Conservation (phyloP, 1,284 basidiomycete genomes). For the Ceratobasidium papillatum region DNA sequence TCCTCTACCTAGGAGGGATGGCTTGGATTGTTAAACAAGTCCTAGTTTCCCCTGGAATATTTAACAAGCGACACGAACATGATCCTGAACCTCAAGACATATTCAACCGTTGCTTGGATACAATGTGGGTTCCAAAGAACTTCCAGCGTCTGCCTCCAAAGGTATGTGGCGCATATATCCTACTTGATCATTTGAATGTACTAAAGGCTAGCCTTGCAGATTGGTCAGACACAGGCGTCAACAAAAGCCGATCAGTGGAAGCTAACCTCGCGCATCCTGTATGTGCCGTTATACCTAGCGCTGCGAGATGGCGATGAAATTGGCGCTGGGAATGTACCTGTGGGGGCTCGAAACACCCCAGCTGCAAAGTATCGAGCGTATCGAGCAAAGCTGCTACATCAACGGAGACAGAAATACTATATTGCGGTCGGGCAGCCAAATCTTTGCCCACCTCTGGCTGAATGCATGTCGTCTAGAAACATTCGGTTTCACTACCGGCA, state of each 20-base stretch:
- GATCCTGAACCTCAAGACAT: not conserved
- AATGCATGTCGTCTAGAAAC: not conserved
- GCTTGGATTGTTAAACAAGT: slow-evolving; percentile 39
- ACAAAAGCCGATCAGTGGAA: slow-evolving; percentile 35
- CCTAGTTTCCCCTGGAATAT: slow-evolving; percentile 14
- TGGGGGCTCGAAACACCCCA: not conserved
- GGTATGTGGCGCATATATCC: slow-evolving; percentile 6
- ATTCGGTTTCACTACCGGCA: slow-evolving; percentile 1
- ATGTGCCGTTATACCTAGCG: slow-evolving; percentile 16
- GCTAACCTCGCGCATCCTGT: not conserved
- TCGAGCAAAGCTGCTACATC: slow-evolving; percentile 20
- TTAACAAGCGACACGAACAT: not conserved
- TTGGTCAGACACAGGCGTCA: slow-evolving; percentile 7
- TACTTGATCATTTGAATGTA: not conserved
- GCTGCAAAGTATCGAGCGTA: not conserved
- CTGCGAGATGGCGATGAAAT: slow-evolving; percentile 8
- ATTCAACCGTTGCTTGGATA: not conserved
- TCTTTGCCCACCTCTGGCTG: not conserved
- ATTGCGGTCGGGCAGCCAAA: slow-evolving; percentile 12
- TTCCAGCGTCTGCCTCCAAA: slow-evolving; percentile 25
- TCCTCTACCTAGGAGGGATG: slow-evolving; percentile 33
- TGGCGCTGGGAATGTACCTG: not conserved
- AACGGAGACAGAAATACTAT: not conserved
- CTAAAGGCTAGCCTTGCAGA: not conserved
- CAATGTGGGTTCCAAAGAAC: slow-evolving; percentile 23